These are phyloP conservation scores for Carex scoparia DNA, from an alignment of 176 grass and related monocot species.

Conservation along the genomic window DNA sequence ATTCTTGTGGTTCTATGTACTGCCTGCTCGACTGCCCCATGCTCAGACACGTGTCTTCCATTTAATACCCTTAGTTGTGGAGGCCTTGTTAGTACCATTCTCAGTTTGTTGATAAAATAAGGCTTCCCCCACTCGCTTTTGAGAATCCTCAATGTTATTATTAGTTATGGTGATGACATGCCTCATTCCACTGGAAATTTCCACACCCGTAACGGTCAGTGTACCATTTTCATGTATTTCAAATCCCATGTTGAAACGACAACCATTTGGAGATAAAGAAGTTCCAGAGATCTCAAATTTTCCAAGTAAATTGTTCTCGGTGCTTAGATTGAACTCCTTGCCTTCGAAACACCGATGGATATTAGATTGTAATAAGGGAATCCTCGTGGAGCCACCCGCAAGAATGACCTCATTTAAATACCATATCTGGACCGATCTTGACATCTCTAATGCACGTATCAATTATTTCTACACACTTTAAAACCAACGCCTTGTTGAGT, in stretches of 20 bases:
- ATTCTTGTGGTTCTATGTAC: background rate
- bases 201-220: background rate
- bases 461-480: conserved; percentile 26
- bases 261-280: too few relatives aligned
- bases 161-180: background rate
- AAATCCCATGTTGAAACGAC: background rate
- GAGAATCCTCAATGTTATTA: background rate
- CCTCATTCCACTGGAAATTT: background rate
- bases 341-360: background rate
- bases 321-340: background rate
- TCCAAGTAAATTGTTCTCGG: background rate
- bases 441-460: conserved; percentile 25
- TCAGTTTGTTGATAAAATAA: background rate
- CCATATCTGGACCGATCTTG: conserved; percentile 10
- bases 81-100: background rate
- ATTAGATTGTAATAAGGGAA: background rate
- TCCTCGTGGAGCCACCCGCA: conserved; percentile 15
- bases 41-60: background rate
- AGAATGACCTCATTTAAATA: conserved; percentile 21
- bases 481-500: conserved; percentile 28
- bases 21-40: background rate
- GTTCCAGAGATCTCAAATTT: background rate
- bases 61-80: background rate
- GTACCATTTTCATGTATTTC: background rate
- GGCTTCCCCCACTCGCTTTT: background rate